Evolutionary conservation across 768 basidiomycete genomes (phyloP).

Genomic region (Sutorius australiensis): DNA sequence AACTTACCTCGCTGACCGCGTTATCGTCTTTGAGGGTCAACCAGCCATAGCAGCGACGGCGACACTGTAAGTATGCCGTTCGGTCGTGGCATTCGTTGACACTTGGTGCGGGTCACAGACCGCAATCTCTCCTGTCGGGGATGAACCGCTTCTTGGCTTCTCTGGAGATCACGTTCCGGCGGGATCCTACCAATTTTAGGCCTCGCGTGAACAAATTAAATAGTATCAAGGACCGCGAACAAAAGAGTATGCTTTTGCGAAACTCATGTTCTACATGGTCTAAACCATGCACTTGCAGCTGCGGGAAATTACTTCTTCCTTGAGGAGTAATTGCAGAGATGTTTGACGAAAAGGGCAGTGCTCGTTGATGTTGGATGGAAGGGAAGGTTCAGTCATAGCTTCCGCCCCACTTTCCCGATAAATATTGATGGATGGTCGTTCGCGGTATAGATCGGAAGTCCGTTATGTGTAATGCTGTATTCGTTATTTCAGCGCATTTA

Average conservation of each 20-base stretch:
- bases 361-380: background rate
- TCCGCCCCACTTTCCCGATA: background rate
- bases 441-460: slow-evolving; percentile 7
- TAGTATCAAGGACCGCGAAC: slow-evolving; percentile 85
- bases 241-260: slow-evolving; percentile 56
- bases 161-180: slow-evolving; percentile 95
- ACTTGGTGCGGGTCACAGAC: slow-evolving; percentile 43
- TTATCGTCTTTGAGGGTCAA: slow-evolving; percentile 86
- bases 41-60: slow-evolving; percentile 89
- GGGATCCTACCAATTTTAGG: slow-evolving; percentile 93
- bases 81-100: background rate
- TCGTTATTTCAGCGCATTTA: slow-evolving; percentile 10
- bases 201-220: slow-evolving; percentile 84
- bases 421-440: slow-evolving; percentile 8
- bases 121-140: slow-evolving; percentile 89
- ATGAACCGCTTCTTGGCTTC: slow-evolving; percentile 98
- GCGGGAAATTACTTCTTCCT: slow-evolving; percentile 92
- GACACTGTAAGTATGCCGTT: slow-evolving; percentile 61
- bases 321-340: slow-evolving; percentile 52
- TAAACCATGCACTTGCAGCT: slow-evolving; percentile 37
- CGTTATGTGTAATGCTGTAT: slow-evolving; percentile 8
- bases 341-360: background rate
- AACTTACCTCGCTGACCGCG: slow-evolving; percentile 96
- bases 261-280: slow-evolving; percentile 1
- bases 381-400: slow-evolving; percentile 15